Percentiles rank a stretch among this genome's conserved stretches.
phyloP scores from a whole-genome alignment of 768 basidiomycete genomes.

The Leccinellum rugosiceps region DNA sequence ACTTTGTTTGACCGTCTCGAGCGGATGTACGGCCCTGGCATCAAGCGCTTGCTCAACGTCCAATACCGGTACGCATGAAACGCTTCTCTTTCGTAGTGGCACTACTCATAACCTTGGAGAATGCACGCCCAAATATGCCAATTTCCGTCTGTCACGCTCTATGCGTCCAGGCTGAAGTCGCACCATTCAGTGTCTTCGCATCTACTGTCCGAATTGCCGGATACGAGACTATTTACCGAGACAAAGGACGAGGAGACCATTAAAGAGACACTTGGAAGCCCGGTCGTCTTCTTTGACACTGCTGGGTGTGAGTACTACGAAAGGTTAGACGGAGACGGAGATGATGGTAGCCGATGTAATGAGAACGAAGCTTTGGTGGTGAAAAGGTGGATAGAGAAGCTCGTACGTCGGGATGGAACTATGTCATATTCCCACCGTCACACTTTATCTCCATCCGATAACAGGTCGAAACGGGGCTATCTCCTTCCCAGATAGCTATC shows the following conservation, averaged over 20 bases:
- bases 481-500: conserved; percentile 74
- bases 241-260: conserved; percentile 57
- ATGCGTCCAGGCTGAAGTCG: conserved; percentile 65
- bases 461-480: conserved; percentile 59
- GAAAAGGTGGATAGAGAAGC: conserved; percentile 72
- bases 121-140: conserved; percentile 86
- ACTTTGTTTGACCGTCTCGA: conserved; percentile 94
- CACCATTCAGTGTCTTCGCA: conserved; percentile 69
- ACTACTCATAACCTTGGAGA: conserved; percentile 35
- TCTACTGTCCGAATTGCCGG: conserved; percentile 68
- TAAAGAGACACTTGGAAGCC: conserved; percentile 68
- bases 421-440: no score
- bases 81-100: neutral
- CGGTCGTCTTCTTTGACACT: conserved; percentile 93
- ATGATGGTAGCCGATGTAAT: conserved; percentile 89
- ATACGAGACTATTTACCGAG: conserved; percentile 36
- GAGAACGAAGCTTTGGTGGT: conserved; percentile 93
- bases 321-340: conserved; percentile 68
- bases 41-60: conserved; percentile 84
- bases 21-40: conserved; percentile 74
- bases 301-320: conserved; percentile 94
- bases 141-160: conserved; percentile 84
- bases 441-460: neutral
- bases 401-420: conserved; percentile 46
- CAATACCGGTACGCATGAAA: conserved; percentile 71